Evolutionary conservation across 2,329 filamentous ascomycete species (phyloP).

Genomic region (Didymella sp.): DNA sequence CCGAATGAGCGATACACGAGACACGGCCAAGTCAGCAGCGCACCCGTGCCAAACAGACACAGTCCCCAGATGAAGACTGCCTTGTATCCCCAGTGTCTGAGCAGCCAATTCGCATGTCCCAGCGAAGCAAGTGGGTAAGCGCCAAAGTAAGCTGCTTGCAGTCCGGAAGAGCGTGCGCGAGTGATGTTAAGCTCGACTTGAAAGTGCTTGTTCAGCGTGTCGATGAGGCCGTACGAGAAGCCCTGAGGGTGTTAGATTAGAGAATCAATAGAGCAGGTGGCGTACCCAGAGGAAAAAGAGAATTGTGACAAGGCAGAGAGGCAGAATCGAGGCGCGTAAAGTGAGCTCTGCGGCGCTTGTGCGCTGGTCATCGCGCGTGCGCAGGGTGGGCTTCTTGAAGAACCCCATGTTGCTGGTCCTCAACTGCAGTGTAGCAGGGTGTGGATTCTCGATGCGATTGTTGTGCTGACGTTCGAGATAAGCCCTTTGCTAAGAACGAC

Average conservation of each 20-base stretch:
- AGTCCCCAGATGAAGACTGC: constrained; percentile 60
- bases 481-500: neutral
- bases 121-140: constrained; percentile 59
- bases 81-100: constrained; percentile 59
- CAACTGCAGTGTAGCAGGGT: neutral
- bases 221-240: constrained; percentile 64
- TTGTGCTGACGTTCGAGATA: neutral
- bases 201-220: constrained; percentile 61
- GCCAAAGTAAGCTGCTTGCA: constrained; percentile 60
- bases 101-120: constrained; percentile 57
- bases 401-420: constrained; percentile 34
- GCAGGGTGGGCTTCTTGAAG: constrained; percentile 41
- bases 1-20: constrained; percentile 63
- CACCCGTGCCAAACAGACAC: constrained; percentile 62
- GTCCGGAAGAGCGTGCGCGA: constrained; percentile 53
- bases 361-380: constrained; percentile 51
- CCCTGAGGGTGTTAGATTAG: constrained; percentile 43
- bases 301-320: constrained; percentile 69
- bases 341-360: constrained; percentile 69
- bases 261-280: neutral
- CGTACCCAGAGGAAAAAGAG: constrained; percentile 69
- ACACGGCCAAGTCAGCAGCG: constrained; percentile 65
- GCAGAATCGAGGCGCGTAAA: constrained; percentile 70
- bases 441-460: neutral
- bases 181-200: constrained; percentile 55